phyloP scores from a whole-genome alignment of 2,329 filamentous ascomycete species.

The Simplicillium aogashimaense region DNA sequence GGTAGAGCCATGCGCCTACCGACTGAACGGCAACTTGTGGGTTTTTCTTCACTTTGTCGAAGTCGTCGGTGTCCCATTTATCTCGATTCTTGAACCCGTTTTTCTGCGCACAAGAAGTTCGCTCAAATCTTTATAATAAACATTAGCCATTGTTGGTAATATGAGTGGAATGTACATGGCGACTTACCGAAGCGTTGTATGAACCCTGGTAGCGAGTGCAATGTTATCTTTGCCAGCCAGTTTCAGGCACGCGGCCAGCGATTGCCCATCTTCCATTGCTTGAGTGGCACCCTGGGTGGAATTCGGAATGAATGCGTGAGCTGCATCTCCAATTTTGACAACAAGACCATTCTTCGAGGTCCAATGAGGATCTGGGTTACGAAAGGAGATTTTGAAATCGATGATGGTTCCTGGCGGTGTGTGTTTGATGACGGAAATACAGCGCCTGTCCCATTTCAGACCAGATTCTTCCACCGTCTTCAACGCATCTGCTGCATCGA shows the following conservation, averaged over 20 bases:
- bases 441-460: neutral
- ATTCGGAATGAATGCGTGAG: slow-evolving; percentile 29
- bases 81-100: slow-evolving; percentile 11
- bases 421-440: slow-evolving; percentile 2
- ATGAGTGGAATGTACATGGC: no score
- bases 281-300: slow-evolving; percentile 31
- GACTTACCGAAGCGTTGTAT: slow-evolving; percentile 9
- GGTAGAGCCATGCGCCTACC: slow-evolving; percentile 11
- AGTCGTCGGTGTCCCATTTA: slow-evolving; percentile 10
- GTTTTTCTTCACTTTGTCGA: slow-evolving; percentile 7
- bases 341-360: slow-evolving; percentile 21
- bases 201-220: slow-evolving; percentile 20
- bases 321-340: slow-evolving; percentile 27
- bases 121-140: slow-evolving; percentile 8
- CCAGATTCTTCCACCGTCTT: slow-evolving; percentile 1
- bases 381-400: slow-evolving; percentile 30
- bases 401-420: slow-evolving; percentile 16
- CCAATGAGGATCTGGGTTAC: slow-evolving; percentile 27
- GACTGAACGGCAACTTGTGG: neutral
- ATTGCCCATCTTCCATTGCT: slow-evolving; percentile 30
- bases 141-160: no score
- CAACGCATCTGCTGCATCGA: neutral
- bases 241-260: slow-evolving; percentile 24
- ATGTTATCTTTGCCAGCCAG: slow-evolving; percentile 20
- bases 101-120: slow-evolving; percentile 9